A percentile compares a stretch with the other conserved stretches of the same genome.
Conservation (phyloP, 495 filamentous ascomycete genomes). For the Podospora comata region DNA sequence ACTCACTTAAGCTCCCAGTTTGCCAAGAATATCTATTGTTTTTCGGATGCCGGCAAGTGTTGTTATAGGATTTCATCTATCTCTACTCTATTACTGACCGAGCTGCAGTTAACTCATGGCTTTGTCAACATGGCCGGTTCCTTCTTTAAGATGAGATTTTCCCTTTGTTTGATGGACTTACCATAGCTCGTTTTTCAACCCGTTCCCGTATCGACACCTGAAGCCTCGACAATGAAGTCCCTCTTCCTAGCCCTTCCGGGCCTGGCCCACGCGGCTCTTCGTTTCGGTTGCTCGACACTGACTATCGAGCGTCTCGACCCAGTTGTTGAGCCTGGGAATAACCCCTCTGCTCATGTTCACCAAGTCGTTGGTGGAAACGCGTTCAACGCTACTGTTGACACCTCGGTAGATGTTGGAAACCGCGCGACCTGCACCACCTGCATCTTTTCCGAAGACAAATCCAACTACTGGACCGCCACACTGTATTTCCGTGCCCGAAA, state of each 20-base stretch:
- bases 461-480: constrained; percentile 46
- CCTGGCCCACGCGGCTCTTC: constrained; percentile 41
- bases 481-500: constrained; percentile 41
- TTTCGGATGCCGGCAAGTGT: constrained; percentile 5
- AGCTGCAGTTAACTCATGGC: background rate
- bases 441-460: constrained; percentile 37
- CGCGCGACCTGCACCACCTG: constrained; percentile 37
- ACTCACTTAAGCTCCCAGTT: background rate
- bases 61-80: background rate
- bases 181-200: background rate
- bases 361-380: constrained; percentile 32
- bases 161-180: background rate
- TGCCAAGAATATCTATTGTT: background rate
- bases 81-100: background rate
- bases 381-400: constrained; percentile 35
- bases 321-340: constrained; percentile 26
- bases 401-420: constrained; percentile 28
- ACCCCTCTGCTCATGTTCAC: constrained; percentile 28
- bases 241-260: constrained; percentile 31
- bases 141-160: background rate
- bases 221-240: constrained; percentile 40
- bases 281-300: constrained; percentile 47
- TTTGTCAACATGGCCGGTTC: background rate
- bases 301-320: constrained; percentile 47
- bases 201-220: background rate